Evolutionary conservation across 2,329 filamentous ascomycete genomes (phyloP).

Genomic region (Neonectria coccinea): DNA sequence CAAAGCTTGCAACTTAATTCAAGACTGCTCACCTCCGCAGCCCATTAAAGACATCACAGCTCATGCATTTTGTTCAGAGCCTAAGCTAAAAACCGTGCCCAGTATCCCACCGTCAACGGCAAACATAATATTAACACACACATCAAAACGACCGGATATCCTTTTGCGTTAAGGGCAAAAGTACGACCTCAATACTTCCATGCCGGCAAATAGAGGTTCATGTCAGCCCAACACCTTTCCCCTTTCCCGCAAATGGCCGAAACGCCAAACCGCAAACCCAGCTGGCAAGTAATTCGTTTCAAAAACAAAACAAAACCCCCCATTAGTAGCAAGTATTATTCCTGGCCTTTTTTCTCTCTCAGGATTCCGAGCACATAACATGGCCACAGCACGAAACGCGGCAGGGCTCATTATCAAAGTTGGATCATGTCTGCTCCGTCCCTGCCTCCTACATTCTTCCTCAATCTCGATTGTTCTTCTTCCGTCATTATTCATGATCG

Average conservation of each 20-base stretch:
- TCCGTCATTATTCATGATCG: background rate
- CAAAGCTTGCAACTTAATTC: no score
- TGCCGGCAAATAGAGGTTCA: background rate
- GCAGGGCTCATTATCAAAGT: background rate
- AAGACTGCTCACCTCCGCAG: background rate
- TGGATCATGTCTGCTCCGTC: no score
- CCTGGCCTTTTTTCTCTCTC: background rate
- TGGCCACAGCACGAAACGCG: background rate
- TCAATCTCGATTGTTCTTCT: background rate
- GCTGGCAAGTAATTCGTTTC: background rate
- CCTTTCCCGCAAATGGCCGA: background rate
- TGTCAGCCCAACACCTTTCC: background rate
- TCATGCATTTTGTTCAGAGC: background rate
- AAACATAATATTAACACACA: background rate
- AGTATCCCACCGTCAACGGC: background rate
- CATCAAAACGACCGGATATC: background rate
- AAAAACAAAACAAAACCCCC: background rate
- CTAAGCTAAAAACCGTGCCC: background rate
- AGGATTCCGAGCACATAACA: background rate
- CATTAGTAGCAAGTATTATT: background rate
- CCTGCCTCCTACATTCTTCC: no score
- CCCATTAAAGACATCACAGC: background rate
- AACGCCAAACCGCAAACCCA: background rate
- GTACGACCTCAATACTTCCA: background rate
- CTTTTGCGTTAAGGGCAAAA: background rate